A percentile compares a stretch with the other conserved stretches of the same genome.
Conservation (phyloP, 306 rosid species). For the Lagenaria siceraria region DNA sequence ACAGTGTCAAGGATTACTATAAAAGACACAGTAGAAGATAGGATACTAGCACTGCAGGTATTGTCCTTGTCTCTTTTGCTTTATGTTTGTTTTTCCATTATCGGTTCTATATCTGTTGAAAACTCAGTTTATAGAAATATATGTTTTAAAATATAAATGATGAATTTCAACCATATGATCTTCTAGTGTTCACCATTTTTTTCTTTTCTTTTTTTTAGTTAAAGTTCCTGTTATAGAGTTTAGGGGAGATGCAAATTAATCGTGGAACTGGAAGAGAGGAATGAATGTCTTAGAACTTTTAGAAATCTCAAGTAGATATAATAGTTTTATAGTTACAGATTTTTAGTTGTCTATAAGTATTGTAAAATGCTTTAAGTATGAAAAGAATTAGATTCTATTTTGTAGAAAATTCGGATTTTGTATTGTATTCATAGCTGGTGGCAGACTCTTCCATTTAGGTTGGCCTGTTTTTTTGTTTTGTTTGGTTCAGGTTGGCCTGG, state of each 20-base stretch:
- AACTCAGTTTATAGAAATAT: not conserved
- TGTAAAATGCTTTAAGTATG: not conserved
- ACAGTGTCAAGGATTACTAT: slow-evolving; percentile 83
- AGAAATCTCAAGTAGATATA: not conserved
- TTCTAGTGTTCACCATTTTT: not conserved
- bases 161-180: not conserved
- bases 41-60: slow-evolving; percentile 95
- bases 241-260: not conserved
- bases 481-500: not conserved
- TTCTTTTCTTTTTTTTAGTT: not conserved
- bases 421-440: not conserved
- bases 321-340: not conserved
- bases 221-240: not conserved
- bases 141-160: not conserved
- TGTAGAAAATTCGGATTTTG: not conserved
- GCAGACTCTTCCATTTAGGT: not conserved
- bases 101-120: not conserved
- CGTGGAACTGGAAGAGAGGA: not conserved
- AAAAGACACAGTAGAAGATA: slow-evolving; percentile 84
- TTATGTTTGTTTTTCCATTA: not conserved
- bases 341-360: not conserved
- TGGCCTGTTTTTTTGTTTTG: not conserved
- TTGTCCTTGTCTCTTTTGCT: not conserved
- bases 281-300: not conserved
- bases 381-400: not conserved